Percentiles rank a stretch among this genome's conserved stretches.
Conservation (phyloP, 2,329 filamentous ascomycete species). For the Pezicula rhizophila region DNA sequence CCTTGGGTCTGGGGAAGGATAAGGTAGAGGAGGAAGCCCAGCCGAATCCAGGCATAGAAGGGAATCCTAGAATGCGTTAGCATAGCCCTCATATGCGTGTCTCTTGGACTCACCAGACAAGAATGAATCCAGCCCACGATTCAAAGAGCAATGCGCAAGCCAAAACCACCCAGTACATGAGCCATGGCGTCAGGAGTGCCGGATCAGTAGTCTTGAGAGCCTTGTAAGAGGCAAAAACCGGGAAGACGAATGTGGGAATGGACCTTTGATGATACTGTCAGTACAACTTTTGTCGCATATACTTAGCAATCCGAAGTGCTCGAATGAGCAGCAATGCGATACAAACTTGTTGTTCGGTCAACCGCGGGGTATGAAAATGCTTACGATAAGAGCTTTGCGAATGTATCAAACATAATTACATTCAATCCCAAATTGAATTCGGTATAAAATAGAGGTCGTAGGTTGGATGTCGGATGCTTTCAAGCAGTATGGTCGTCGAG, state of each 20-base stretch:
- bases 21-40: slow-evolving; percentile 84
- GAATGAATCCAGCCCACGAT: slow-evolving; percentile 80
- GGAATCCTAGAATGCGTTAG: slow-evolving; percentile 56
- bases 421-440: background rate
- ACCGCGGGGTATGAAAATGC: slow-evolving; percentile 31
- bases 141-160: slow-evolving; percentile 76
- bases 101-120: slow-evolving; percentile 60
- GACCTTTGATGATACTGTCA: slow-evolving; percentile 49
- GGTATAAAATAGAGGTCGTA: background rate
- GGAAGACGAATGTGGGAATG: slow-evolving; percentile 83
- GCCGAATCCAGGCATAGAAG: slow-evolving; percentile 87
- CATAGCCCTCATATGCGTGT: background rate
- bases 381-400: slow-evolving; percentile 73
- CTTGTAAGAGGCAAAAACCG: slow-evolving; percentile 96
- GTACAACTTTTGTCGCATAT: slow-evolving; percentile 6
- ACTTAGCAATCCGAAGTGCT: background rate
- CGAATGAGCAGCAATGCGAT: no score
- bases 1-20: slow-evolving; percentile 97
- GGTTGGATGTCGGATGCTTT: background rate
- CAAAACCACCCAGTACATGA: slow-evolving; percentile 98
- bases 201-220: slow-evolving; percentile 89
- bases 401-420: slow-evolving; percentile 64
- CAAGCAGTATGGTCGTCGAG: background rate
- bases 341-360: background rate
- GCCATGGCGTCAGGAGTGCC: slow-evolving; percentile 87